Conservation (phyloP, 2,329 filamentous ascomycete species). For the Fusarium udum region DNA sequence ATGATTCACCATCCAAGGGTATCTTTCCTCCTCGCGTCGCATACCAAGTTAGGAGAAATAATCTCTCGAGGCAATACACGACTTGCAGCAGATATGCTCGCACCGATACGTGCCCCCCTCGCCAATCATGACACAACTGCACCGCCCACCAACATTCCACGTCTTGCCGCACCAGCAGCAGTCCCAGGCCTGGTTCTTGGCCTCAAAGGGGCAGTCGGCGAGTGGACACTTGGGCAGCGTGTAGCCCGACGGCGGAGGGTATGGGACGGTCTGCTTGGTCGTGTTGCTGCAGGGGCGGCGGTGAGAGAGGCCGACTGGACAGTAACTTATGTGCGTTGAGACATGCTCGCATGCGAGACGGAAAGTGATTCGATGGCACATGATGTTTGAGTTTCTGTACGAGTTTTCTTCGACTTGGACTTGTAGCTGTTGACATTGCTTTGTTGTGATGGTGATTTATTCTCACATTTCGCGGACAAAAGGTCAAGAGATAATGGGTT, state of each 20-base stretch:
- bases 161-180: slow-evolving; percentile 66
- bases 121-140: slow-evolving; percentile 63
- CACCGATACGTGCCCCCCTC: slow-evolving; percentile 60
- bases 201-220: slow-evolving; percentile 59
- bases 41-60: slow-evolving; percentile 32
- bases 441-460: not conserved
- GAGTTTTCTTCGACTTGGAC: not conserved
- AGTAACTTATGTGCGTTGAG: slow-evolving; percentile 56
- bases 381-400: slow-evolving; percentile 37
- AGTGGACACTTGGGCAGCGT: slow-evolving; percentile 56
- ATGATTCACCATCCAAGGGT: slow-evolving; percentile 1
- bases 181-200: slow-evolving; percentile 61
- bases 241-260: slow-evolving; percentile 59
- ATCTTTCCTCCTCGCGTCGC: not conserved
- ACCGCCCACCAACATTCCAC: slow-evolving; percentile 61
- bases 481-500: slow-evolving; percentile 1
- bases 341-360: slow-evolving; percentile 63
- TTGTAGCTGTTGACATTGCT: not conserved
- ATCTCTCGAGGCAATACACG: slow-evolving; percentile 56
- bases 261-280: slow-evolving; percentile 55
- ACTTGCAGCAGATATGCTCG: slow-evolving; percentile 64
- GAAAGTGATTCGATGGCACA: slow-evolving; percentile 62
- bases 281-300: slow-evolving; percentile 55
- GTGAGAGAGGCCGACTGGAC: slow-evolving; percentile 51
- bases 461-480: not conserved